phyloP scores from a whole-genome alignment of 2,329 filamentous ascomycete genomes.

The Cladorrhinum sp. region DNA sequence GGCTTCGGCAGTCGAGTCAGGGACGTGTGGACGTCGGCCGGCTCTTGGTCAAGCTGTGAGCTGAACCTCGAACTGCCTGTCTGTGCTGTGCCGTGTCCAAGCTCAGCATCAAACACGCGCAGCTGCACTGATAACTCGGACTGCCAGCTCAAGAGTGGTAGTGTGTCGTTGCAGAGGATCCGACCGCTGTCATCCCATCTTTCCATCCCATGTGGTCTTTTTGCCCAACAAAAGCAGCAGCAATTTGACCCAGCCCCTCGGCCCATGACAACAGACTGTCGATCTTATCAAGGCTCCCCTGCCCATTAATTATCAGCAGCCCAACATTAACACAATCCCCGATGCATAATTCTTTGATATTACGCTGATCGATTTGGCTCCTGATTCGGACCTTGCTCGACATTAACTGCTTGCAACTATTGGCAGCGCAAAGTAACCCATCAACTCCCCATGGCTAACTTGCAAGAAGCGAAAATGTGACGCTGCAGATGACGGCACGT shows the following conservation, averaged over 20 bases:
- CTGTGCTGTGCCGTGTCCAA: too few relatives aligned
- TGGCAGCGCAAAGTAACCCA: conserved; percentile 8
- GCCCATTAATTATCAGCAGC: conserved; percentile 21
- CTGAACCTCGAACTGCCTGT: too few relatives aligned
- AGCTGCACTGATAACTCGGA: too few relatives aligned
- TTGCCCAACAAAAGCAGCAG: too few relatives aligned
- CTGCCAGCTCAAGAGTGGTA: too few relatives aligned
- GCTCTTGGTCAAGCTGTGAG: not conserved
- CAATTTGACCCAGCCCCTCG: conserved; percentile 19
- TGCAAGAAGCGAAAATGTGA: not conserved
- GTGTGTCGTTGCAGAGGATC: not conserved
- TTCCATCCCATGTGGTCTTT: not conserved
- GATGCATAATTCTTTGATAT: conserved; percentile 7
- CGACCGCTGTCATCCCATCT: not conserved
- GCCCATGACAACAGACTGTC: conserved; percentile 22
- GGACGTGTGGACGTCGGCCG: not conserved
- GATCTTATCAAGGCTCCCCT: conserved; percentile 27
- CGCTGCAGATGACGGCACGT: conserved; percentile 4
- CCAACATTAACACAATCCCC: conserved; percentile 5
- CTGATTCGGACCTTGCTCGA: not conserved
- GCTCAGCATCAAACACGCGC: too few relatives aligned
- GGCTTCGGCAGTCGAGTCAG: conserved; percentile 20
- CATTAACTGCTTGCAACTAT: not conserved
- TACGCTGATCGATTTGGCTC: not conserved
- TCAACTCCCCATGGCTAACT: not conserved